phyloP scores from a whole-genome alignment of 129 eudicot species.

The Tagetes patula region DNA sequence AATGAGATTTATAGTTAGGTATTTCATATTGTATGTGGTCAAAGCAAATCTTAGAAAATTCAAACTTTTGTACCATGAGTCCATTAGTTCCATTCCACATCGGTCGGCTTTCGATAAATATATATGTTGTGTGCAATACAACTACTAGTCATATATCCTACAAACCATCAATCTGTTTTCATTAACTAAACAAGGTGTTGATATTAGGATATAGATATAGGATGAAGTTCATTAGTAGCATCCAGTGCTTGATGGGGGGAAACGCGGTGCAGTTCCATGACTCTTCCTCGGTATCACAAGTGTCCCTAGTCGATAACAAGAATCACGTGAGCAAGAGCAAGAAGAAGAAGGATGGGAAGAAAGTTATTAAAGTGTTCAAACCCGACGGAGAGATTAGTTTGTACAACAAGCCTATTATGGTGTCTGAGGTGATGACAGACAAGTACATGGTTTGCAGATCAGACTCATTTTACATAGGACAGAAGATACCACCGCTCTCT shows the following conservation, averaged over 20 bases:
- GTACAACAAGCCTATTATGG: slow-evolving; percentile 43
- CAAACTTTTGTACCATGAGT: slow-evolving; percentile 9
- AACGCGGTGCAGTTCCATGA: slow-evolving; percentile 25
- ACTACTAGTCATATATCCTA: too few species aligned
- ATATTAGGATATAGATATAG: too few species aligned
- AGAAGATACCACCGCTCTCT: slow-evolving; percentile 47
- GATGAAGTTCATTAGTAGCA: slow-evolving; percentile 36
- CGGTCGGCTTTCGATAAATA: slow-evolving; percentile 21
- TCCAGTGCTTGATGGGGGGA: slow-evolving; percentile 35
- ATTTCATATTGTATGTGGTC: slow-evolving; percentile 19
- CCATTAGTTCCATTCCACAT: slow-evolving; percentile 14
- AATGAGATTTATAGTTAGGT: neutral
- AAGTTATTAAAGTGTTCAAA: slow-evolving; percentile 48
- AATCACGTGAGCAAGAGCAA: slow-evolving; percentile 20
- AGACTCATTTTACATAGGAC: slow-evolving; percentile 68
- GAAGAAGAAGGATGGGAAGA: slow-evolving; percentile 12
- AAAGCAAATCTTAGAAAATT: slow-evolving; percentile 7
- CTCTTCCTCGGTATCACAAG: neutral
- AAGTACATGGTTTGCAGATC: slow-evolving; percentile 51
- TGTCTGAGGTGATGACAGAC: slow-evolving; percentile 40
- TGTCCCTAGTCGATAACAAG: neutral
- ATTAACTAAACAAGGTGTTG: too few species aligned
- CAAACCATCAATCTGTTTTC: too few species aligned
- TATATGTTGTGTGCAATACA: neutral
- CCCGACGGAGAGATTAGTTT: slow-evolving; percentile 43